phyloP scores from a whole-genome alignment of 768 basidiomycete genomes.

The Suillus clintonianus region DNA sequence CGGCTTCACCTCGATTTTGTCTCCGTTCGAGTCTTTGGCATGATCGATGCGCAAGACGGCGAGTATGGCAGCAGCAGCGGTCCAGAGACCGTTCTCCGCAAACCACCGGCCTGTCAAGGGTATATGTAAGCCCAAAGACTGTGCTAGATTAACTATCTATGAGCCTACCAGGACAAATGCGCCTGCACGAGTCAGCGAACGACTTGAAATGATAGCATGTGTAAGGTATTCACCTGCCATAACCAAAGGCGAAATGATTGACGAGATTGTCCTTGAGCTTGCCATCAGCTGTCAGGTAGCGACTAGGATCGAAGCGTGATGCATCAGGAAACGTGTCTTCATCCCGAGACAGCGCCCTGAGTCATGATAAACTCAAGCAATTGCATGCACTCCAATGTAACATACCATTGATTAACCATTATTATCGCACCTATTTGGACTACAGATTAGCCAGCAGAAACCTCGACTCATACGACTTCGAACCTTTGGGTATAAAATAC shows the following conservation, averaged over 20 bases:
- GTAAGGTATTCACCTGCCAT: background rate
- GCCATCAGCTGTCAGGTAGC: background rate
- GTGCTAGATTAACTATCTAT: background rate
- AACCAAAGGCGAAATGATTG: background rate
- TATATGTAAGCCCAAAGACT: background rate
- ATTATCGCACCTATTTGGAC: constrained; percentile 14
- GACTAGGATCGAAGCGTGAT: background rate
- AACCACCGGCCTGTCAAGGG: background rate
- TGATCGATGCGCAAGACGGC: background rate
- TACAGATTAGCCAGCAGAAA: background rate
- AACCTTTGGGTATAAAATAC: constrained; percentile 32
- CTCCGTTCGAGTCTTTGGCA: background rate
- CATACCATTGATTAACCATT: constrained; percentile 29
- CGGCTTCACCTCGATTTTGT: background rate
- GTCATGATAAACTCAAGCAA: background rate
- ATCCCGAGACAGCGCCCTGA: constrained; percentile 1
- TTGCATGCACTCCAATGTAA: background rate
- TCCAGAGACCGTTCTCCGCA: background rate
- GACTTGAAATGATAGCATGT: background rate
- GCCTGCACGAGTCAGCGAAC: background rate
- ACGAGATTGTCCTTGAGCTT: background rate
- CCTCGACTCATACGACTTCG: constrained; percentile 23
- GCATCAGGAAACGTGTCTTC: background rate
- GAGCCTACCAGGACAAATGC: background rate
- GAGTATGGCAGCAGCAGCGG: background rate